phyloP scores from a whole-genome alignment of 192 early-diverging fungal species.

The Podila horticola region DNA sequence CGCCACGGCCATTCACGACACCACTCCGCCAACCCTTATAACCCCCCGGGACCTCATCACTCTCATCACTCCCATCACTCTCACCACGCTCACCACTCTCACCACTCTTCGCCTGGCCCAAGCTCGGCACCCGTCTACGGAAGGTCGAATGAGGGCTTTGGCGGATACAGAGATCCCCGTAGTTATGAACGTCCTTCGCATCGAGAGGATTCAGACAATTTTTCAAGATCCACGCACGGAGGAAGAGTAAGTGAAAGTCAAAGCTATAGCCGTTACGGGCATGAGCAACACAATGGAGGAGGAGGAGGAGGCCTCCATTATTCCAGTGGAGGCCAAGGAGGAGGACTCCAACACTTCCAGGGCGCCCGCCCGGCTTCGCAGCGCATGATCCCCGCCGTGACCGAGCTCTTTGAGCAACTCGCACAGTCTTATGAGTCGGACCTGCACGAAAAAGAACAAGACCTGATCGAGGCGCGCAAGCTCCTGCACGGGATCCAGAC shows the following conservation, averaged over 20 bases:
- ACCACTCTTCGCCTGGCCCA: too few species aligned
- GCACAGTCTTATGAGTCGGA: slow-evolving; percentile 58
- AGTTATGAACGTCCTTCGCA: too few species aligned
- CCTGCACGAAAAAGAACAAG: slow-evolving; percentile 53
- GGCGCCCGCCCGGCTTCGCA: slow-evolving; percentile 13
- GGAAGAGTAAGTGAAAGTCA: background rate
- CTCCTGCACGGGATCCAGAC: slow-evolving; percentile 37
- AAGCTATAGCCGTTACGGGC: background rate
- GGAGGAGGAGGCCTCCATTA: background rate
- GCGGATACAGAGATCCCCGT: too few species aligned
- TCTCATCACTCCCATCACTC: background rate
- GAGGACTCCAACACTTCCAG: background rate
- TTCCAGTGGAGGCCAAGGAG: background rate
- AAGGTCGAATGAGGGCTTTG: too few species aligned
- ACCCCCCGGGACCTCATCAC: background rate
- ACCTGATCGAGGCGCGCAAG: slow-evolving; percentile 47
- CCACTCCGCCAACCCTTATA: background rate
- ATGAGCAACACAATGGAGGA: background rate
- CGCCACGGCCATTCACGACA: slow-evolving; percentile 12
- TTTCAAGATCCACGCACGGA: too few species aligned
- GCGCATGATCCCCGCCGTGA: slow-evolving; percentile 48
- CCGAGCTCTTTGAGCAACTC: slow-evolving; percentile 56
- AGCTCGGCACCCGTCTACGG: too few species aligned
- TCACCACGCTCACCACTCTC: background rate
- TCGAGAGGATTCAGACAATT: too few species aligned